Conservation (phyloP, 768 basidiomycete species). For the Mycena belliarum region DNA sequence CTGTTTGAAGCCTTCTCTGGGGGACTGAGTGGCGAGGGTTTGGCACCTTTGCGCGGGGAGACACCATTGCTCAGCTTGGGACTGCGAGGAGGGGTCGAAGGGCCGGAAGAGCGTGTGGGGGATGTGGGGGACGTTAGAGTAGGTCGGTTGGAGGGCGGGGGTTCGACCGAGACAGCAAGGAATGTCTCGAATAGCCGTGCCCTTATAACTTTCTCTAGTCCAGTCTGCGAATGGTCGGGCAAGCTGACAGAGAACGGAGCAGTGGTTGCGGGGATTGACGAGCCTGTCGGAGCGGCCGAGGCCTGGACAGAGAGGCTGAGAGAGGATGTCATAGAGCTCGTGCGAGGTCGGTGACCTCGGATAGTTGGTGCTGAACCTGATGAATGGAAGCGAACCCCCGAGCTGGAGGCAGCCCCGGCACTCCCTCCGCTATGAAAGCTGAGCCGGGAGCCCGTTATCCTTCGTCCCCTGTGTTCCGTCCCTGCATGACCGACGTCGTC, state of each 20-base stretch:
- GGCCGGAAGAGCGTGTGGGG: conserved; percentile 1
- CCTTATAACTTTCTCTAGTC: conserved; percentile 67
- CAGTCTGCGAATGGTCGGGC: conserved; percentile 65
- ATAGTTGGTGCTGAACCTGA: conserved; percentile 30
- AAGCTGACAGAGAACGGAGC: conserved; percentile 36
- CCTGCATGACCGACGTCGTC: conserved; percentile 28
- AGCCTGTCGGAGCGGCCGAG: conserved; percentile 16
- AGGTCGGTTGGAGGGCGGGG: conserved; percentile 12
- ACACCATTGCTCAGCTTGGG: conserved; percentile 22
- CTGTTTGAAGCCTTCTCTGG: conserved; percentile 22
- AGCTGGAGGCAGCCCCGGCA: conserved; percentile 16
- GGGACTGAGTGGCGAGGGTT: conserved; percentile 24
- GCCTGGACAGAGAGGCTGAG: conserved; percentile 29
- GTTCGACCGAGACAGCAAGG: conserved; percentile 53
- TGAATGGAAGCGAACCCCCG: conserved; percentile 10
- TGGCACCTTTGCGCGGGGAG: conserved; percentile 19
- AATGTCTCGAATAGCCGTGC: conserved; percentile 82
- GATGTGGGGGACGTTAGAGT: conserved; percentile 9
- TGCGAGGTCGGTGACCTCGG: conserved; percentile 46
- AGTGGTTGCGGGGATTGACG: conserved; percentile 11
- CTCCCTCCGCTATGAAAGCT: conserved; percentile 33
- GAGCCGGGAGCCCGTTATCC: conserved; percentile 47
- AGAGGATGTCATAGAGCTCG: conserved; percentile 56
- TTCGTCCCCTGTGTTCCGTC: conserved; percentile 39
- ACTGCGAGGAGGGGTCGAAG: conserved; percentile 16